Conservation (phyloP, 345 rosid species). For the Lepidium africanum region DNA sequence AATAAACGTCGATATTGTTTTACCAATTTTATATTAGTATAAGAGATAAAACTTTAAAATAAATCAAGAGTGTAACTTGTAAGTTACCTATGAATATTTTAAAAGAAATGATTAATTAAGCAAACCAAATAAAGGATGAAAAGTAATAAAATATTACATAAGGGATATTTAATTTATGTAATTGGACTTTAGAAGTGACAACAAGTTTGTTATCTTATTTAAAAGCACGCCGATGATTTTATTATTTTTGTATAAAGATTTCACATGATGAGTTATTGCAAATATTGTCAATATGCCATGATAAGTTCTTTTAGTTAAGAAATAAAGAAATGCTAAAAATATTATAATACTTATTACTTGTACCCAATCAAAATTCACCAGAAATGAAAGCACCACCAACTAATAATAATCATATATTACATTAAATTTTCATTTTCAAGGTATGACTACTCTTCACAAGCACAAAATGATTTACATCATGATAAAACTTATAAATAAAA, state of each 20-base stretch:
- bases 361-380: conserved; percentile 9
- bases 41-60: neutral
- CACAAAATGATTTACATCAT: neutral
- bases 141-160: neutral
- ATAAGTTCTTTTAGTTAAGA: neutral
- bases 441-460: neutral
- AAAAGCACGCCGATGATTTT: conserved; percentile 13
- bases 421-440: neutral
- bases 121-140: neutral
- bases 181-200: conserved; percentile 1
- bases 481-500: too few relatives aligned
- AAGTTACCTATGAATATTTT: neutral
- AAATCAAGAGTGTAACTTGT: neutral
- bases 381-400: conserved; percentile 10
- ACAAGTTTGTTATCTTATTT: neutral
- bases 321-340: neutral
- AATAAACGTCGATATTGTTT: neutral
- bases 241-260: conserved; percentile 1
- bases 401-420: neutral
- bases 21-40: neutral
- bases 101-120: neutral
- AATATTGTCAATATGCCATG: conserved; percentile 20
- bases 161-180: neutral
- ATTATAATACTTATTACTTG: neutral
- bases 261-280: conserved; percentile 17